These are phyloP conservation scores for Yamadazyma aaseri DNA, from an alignment of 1,139 yeast genomes.

Conservation along the genomic window DNA sequence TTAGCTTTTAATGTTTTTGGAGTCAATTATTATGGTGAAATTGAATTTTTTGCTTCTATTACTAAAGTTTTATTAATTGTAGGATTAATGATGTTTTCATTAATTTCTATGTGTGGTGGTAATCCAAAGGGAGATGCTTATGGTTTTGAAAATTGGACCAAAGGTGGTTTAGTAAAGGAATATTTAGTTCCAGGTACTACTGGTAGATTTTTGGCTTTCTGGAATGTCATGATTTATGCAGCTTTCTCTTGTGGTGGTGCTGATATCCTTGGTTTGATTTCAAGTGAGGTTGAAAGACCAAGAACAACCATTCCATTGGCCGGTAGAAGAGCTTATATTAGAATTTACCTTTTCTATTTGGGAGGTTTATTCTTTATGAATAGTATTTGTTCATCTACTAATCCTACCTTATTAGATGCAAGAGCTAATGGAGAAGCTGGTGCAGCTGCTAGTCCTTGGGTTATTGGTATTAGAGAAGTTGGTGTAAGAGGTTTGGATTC, in stretches of 20 bases:
- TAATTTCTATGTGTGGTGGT: slow-evolving; percentile 43
- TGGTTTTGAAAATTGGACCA: slow-evolving; percentile 36
- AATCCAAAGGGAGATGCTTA: slow-evolving; percentile 35
- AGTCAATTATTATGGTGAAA: slow-evolving; percentile 41
- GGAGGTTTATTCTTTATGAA: slow-evolving; percentile 41
- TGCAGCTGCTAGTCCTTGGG: slow-evolving; percentile 42
- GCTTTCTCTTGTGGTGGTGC: slow-evolving; percentile 47
- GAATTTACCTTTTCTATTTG: slow-evolving; percentile 35
- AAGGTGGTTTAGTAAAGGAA: slow-evolving; percentile 35
- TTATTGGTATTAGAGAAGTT: slow-evolving; percentile 34
- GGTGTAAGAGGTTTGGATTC: slow-evolving; percentile 38
- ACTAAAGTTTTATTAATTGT: slow-evolving; percentile 38
- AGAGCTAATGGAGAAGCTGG: slow-evolving; percentile 23
- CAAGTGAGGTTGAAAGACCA: slow-evolving; percentile 34
- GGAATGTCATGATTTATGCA: slow-evolving; percentile 36
- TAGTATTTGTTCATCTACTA: slow-evolving; percentile 33
- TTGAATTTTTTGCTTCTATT: slow-evolving; percentile 37
- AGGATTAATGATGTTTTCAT: slow-evolving; percentile 39
- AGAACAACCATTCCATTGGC: slow-evolving; percentile 34
- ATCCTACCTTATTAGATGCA: slow-evolving; percentile 28
- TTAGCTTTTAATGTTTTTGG: slow-evolving; percentile 33
- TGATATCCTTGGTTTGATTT: slow-evolving; percentile 33
- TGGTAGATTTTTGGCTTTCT: slow-evolving; percentile 37
- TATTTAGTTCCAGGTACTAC: slow-evolving; percentile 32
- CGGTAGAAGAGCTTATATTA: slow-evolving; percentile 33